Evolutionary conservation across 1,139 yeast species (phyloP), one percentile per base, ranked within the genome.

Genomic region (Pichia sp.): DNA sequence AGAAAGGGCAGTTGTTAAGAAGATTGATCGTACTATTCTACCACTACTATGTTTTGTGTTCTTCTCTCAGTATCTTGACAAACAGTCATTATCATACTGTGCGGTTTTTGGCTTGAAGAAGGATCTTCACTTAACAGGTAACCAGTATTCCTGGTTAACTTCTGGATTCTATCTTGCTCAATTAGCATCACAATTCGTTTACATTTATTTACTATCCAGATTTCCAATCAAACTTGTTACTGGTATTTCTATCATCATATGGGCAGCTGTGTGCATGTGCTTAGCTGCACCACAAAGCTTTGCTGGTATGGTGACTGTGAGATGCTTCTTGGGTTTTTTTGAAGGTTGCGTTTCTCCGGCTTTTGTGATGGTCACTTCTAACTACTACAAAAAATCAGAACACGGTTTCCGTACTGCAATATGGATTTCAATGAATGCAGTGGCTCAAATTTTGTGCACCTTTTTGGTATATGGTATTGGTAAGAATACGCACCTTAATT

Each of bases 121-220:
- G 1, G 63, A 61, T 52, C 50, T 57, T 3, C 29, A 48, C 4
- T 31, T 61, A 31, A 38, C 43, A 5, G 62, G 62, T 47, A 50
- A 55, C 16, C 46, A 55, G 41, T 61, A 61, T 48, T 56, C 61
- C 23, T 81, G 86, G 79, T 70, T 80, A 50, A 79, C 80, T n/a
- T 55, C 87, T 1, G 78, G 81, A 41, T 83, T 84, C 66, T 77
- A 79, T 60, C 72, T 78, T 57, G 82, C 82, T 8, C 78, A 77
- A 57, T 62, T 78, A 47, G 69, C 64, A n/a, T 77, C 77, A 63
- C 78, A 75, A 60, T 69, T 56, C 29, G 29, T 50, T 11, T 54
- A 49, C 49, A 45, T 50, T 44, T 54, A 54, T 48, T 32, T 57
- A 10, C 50, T 57, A 44, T 51, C 56, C 29, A 55, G 51, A 47